Evolutionary conservation across 768 basidiomycete genomes (phyloP), one percentile per base, ranked within the genome.

Genomic region (Calocera cornea): DNA sequence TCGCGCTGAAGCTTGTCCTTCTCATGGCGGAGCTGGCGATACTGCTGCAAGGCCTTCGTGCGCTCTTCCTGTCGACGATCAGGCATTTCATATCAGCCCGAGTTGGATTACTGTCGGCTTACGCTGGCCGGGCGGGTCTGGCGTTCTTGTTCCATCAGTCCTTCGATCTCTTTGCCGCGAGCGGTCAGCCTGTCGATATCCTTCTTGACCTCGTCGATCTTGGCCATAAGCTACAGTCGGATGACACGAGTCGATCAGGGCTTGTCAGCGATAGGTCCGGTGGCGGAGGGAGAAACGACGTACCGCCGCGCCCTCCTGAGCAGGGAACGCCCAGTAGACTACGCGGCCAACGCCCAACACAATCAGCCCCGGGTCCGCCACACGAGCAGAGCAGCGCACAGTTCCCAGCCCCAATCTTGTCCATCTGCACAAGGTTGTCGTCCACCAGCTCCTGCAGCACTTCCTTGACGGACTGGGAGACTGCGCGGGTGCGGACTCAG

Each of bases 301-400:
- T 34, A 93, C 93, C 72, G 86, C 81, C 8, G 87, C 84, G 2
- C 93, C 92, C 54, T 85, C 84, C 68, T 94, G 90, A 0, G 91
- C 93, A 17, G 93, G 93, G 75, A 97, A 95, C 73, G 90, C 90
- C 94, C 94, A 97, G 76, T 91, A 95, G 77, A 95, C 93, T 95
- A 47, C 67, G 40, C 71, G 72, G 72, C 75, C 73, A 69, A 71
- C 70, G n/a, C n/a, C n/a, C n/a, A n/a, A n/a, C n/a, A n/a, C n/a
- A n/a, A n/a, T n/a, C n/a, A n/a, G n/a, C n/a, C n/a, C n/a, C n/a
- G n/a, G n/a, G n/a, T n/a, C n/a, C n/a, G n/a, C n/a, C n/a, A n/a
- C n/a, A n/a, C n/a, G n/a, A 73, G 75, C 67, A 24, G 16, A 11
- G 1, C 2, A 71, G 77, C 87, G 72, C 74, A 92, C 94, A 97